Percentiles rank a stretch among this genome's conserved stretches.
These are phyloP conservation scores for Rhinocladiella similis DNA, from an alignment of 2,329 filamentous ascomycete species.

Conservation along the genomic window DNA sequence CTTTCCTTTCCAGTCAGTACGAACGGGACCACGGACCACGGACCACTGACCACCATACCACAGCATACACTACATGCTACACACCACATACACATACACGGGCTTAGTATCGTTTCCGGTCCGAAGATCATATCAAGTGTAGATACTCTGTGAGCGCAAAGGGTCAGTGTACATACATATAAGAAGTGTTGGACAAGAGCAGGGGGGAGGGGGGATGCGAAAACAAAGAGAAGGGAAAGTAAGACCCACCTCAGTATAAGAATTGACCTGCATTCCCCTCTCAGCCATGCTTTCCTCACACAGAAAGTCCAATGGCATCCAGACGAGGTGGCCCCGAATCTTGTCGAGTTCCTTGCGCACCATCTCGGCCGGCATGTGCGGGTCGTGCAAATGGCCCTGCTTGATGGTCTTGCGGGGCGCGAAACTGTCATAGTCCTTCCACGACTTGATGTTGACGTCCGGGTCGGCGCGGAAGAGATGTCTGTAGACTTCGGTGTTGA, in stretches of 20 bases:
- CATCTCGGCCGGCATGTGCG: conserved; percentile 70
- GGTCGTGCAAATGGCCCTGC: conserved; percentile 83
- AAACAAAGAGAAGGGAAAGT: too few species aligned
- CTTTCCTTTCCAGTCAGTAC: too few species aligned
- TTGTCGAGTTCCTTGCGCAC: conserved; percentile 73
- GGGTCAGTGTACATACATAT: not conserved
- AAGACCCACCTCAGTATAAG: conserved; percentile 73
- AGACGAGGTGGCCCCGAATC: conserved; percentile 86
- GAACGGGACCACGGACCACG: too few species aligned
- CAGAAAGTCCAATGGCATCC: conserved; percentile 91
- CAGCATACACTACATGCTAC: too few species aligned
- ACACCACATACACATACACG: too few species aligned
- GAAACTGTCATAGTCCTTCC: conserved; percentile 85
- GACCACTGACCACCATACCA: too few species aligned
- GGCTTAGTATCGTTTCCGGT: too few species aligned
- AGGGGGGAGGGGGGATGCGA: too few species aligned
- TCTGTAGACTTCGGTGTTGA: conserved; percentile 78
- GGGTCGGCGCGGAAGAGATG: conserved; percentile 87
- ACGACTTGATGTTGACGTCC: conserved; percentile 83
- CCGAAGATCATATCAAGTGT: conserved; percentile 10
- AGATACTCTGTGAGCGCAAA: conserved; percentile 15
- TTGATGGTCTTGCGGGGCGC: conserved; percentile 67
- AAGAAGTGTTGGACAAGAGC: not conserved
- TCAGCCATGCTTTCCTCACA: conserved; percentile 86
- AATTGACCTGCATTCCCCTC: conserved; percentile 80